Percentiles rank a stretch among this genome's conserved stretches.
Evolutionary conservation across 371 early-diverging fungal genomes (phyloP).

Genomic region (Saksenaea oblongispora): DNA sequence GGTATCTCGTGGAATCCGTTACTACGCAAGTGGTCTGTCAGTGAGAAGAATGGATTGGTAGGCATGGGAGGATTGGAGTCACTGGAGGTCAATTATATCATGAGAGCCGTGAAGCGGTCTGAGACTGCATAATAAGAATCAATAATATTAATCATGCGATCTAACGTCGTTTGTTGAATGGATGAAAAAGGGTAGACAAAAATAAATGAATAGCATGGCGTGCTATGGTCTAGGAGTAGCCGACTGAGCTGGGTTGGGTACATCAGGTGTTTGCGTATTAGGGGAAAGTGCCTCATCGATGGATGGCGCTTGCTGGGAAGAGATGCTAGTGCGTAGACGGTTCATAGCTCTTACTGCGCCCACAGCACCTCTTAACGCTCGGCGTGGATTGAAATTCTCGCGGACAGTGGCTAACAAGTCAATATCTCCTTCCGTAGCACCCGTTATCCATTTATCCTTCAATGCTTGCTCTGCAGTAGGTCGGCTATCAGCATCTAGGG

Average conservation of each 20-base stretch:
- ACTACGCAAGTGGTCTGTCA: slow-evolving; percentile 37
- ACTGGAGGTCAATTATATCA: slow-evolving; percentile 50
- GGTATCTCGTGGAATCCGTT: slow-evolving; percentile 53
- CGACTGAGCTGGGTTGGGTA: background rate
- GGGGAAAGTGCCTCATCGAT: background rate
- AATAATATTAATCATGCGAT: background rate
- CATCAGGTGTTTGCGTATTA: background rate
- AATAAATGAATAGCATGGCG: background rate
- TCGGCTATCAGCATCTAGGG: slow-evolving; percentile 69
- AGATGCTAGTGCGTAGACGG: slow-evolving; percentile 15
- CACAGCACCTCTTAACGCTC: slow-evolving; percentile 29
- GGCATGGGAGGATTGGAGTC: slow-evolving; percentile 38
- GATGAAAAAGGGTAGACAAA: background rate
- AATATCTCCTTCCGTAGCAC: slow-evolving; percentile 42
- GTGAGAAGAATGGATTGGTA: slow-evolving; percentile 31
- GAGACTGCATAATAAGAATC: background rate
- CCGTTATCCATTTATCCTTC: slow-evolving; percentile 80
- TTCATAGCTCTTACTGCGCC: slow-evolving; percentile 30
- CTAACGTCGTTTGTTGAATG: background rate
- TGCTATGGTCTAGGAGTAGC: background rate
- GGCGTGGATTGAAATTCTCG: slow-evolving; percentile 51
- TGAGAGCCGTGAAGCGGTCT: slow-evolving; percentile 25
- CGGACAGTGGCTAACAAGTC: slow-evolving; percentile 68
- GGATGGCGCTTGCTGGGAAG: background rate
- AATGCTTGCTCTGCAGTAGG: slow-evolving; percentile 82